phyloP scores from a whole-genome alignment of 2,329 filamentous ascomycete genomes.

The Fusarium guadeloupense region DNA sequence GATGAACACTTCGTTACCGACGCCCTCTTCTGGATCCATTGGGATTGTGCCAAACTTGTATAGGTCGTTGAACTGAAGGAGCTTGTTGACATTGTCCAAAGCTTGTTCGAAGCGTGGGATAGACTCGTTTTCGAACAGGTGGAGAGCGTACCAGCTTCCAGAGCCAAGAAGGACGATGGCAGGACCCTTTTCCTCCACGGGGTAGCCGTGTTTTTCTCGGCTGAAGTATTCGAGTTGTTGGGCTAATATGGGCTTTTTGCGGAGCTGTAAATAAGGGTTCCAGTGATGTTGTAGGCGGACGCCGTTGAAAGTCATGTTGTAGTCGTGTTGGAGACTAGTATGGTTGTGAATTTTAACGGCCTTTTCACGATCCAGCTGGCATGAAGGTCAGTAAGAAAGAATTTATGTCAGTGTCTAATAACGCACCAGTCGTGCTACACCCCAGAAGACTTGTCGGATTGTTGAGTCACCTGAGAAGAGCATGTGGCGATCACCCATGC shows the following conservation, averaged over 20 bases:
- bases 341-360: slow-evolving; percentile 17
- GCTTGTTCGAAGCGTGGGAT: slow-evolving; percentile 25
- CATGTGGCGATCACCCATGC: slow-evolving; percentile 61
- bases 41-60: slow-evolving; percentile 27
- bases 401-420: not conserved
- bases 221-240: slow-evolving; percentile 37
- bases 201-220: slow-evolving; percentile 28
- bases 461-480: slow-evolving; percentile 70
- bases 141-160: slow-evolving; percentile 40
- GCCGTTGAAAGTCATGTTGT: slow-evolving; percentile 53
- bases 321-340: slow-evolving; percentile 25
- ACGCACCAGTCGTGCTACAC: slow-evolving; percentile 48
- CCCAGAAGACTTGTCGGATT: slow-evolving; percentile 69
- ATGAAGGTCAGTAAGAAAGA: not conserved
- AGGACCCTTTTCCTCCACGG: slow-evolving; percentile 29
- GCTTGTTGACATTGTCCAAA: slow-evolving; percentile 39
- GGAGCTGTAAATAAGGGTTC: slow-evolving; percentile 68
- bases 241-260: slow-evolving; percentile 34
- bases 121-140: slow-evolving; percentile 15
- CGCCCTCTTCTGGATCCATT: slow-evolving; percentile 40
- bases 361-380: slow-evolving; percentile 37
- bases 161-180: slow-evolving; percentile 41
- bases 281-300: slow-evolving; percentile 65
- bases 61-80: slow-evolving; percentile 33
- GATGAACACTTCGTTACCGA: slow-evolving; percentile 45